Evolutionary conservation across 805 yeast species (phyloP), one percentile per base, ranked within the genome.

Genomic region (Wickerhamomyces pijperi): DNA sequence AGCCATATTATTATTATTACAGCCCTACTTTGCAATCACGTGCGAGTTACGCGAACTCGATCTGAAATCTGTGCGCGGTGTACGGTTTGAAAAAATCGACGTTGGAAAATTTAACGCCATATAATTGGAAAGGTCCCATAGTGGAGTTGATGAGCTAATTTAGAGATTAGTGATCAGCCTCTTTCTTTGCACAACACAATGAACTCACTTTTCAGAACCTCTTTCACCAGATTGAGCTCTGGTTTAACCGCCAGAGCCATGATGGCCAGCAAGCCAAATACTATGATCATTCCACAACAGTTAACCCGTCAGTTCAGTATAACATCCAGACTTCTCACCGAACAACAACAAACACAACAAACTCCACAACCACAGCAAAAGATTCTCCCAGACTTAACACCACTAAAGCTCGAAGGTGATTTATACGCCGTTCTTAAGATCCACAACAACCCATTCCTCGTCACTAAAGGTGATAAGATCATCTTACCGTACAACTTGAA

Each of bases 391-490:
- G 81, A 76, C 51, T 59, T 77, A 39, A 60, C 75, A 0, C 78
- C 85, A 3, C 63, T 87, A 44, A 84, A 79, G 53, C 70, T 75
- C 38, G 77, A 81, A 39, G 73, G 74, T 43, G 74, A 74, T 45
- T 61, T 90, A 25, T 92, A 86, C 55, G 97, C 97, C 35, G 68
- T 84, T 8, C 71, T 90, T 47, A 77, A 75, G 49, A 72, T 92
- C 31, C 92, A 86, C 64, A 76, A 80, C 59, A 77, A 86, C 60
- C 85, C 92, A 34, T 87, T 84, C 54, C 65, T 92, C 44, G 92
- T 92, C 15, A 87, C 97, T 19, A 75, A 79, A 48, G 99, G 99
- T 18, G 99, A 92, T 59, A 72, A 69, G 47, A 72, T 92, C 38
- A 71, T 77, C 19, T 60, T 92, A 32, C 96, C 97, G 3, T 88